Base-by-base conservation (phyloP, 2,329 filamentous ascomycete genomes). In the Fusarium sp. region DNA sequence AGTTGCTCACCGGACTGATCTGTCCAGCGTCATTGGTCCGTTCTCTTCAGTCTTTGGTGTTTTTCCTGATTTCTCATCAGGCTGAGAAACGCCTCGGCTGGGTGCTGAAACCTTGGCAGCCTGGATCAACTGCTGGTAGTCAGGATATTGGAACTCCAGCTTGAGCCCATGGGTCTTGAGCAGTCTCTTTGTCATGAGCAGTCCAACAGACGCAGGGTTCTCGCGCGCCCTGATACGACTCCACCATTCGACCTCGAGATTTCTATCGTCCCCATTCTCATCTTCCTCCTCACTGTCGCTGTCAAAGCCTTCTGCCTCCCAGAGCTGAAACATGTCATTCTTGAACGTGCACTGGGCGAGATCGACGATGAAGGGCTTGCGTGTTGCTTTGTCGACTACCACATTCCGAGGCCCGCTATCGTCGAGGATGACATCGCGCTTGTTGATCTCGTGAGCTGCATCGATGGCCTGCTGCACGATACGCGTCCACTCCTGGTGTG, bases 141-240 rank as follows among this genome's bases (percentile, higher is more conserved):
- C 32, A 7, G 20, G 32, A 19, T 11, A 25, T 4, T 10, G 10
- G 13, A 20, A 2, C 13, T 17, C 23, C 3, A 20, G 17, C 14
- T 20, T 4, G 3, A 15, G 14, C 2, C n/a, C 25, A 20, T 33
- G 9, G 6, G 27, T 19, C 0, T 13, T 20, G 0, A 17, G 3
- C 19, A 52, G 3, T 7, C 8, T 6, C 25, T 2, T 19, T 10
- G 10, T n/a, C 25, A 52, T 30, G 4, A n/a, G 15, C 4, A 22
- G 4, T 6, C 14, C 49, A 6, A 43, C n/a, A 3, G 20, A 10
- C 4, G 15, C 20, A 13, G 15, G 15, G 14, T 32, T 32, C 6
- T n/a, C 2, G 2, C 17, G 1, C 8, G 1, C 1, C 7, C 5
- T 22, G 2, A 5, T 25, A 4, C 6, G 1, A 2, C 10, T 13